Percentiles rank a stretch among this genome's conserved stretches.
Conservation (phyloP, 1,284 basidiomycete species). For the Fomitopsis schrenkii region DNA sequence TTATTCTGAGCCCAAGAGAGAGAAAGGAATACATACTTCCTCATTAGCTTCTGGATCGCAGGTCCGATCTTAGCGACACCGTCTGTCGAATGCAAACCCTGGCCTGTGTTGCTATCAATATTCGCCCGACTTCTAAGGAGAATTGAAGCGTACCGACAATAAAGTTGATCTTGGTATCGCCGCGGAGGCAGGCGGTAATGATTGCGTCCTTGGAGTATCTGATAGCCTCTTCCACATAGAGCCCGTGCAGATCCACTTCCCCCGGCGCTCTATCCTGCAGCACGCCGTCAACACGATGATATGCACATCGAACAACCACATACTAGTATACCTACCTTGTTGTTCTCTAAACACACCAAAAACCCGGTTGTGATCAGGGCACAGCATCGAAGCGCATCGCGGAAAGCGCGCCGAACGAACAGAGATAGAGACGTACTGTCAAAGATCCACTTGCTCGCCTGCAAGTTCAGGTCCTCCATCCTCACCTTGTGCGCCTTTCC, state of each 20-base stretch:
- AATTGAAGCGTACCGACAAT: conserved; percentile 69
- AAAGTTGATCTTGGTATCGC: conserved; percentile 70
- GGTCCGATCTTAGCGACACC: conserved; percentile 89
- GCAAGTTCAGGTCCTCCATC: conserved; percentile 80
- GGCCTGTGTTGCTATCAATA: conserved; percentile 15
- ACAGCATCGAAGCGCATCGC: not conserved
- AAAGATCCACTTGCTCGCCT: conserved; percentile 92
- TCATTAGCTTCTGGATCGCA: conserved; percentile 86
- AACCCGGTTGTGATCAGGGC: not conserved
- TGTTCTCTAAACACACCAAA: conserved; percentile 61
- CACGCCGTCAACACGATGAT: not conserved
- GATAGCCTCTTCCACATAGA: conserved; percentile 94
- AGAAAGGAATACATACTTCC: conserved; percentile 46
- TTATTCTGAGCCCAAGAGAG: not conserved
- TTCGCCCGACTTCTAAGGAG: not conserved
- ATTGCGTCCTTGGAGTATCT: conserved; percentile 67
- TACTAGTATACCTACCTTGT: conserved; percentile 44
- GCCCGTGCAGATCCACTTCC: conserved; percentile 86
- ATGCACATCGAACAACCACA: not conserved
- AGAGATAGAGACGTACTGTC: conserved; percentile 41
- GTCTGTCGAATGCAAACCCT: conserved; percentile 83
- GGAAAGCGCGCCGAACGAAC: not conserved
- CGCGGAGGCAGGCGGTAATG: conserved; percentile 59
- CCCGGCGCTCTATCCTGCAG: conserved; percentile 62
- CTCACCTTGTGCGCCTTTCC: conserved; percentile 79